Conservation (phyloP, 1,284 basidiomycete genomes). For the Rhodotorula sp. region DNA sequence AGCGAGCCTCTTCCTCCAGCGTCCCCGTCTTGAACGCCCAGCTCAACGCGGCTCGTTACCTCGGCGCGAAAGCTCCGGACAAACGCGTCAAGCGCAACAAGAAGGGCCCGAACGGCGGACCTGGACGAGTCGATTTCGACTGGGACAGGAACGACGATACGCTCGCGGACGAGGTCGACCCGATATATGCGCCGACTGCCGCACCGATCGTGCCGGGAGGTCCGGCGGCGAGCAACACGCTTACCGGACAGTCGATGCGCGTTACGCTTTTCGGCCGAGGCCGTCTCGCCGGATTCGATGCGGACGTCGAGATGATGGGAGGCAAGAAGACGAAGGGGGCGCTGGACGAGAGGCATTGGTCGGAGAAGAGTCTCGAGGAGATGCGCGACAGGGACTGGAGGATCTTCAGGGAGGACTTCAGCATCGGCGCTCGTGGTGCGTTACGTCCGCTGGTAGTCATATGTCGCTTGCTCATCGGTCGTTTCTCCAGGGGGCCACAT, state of each 20-base stretch:
- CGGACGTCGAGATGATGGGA: slow-evolving; percentile 29
- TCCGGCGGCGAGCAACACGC: not conserved
- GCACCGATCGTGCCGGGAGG: slow-evolving; percentile 4
- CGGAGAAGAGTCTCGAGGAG: slow-evolving; percentile 85
- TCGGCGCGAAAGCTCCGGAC: slow-evolving; percentile 66
- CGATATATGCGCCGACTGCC: slow-evolving; percentile 40
- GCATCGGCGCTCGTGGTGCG: slow-evolving; percentile 81
- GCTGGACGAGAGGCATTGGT: slow-evolving; percentile 93
- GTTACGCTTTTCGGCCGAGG: slow-evolving; percentile 31
- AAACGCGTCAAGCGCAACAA: slow-evolving; percentile 73
- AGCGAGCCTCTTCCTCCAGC: not conserved
- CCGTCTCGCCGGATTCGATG: slow-evolving; percentile 41
- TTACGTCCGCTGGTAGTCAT: not conserved
- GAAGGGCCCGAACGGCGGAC: slow-evolving; percentile 78
- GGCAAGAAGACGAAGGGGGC: slow-evolving; percentile 58
- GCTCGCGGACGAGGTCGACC: slow-evolving; percentile 53
- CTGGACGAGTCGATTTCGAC: slow-evolving; percentile 94
- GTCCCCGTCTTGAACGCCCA: slow-evolving; percentile 25
- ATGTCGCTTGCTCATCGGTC: not conserved
- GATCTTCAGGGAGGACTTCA: slow-evolving; percentile 98
- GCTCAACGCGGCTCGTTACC: slow-evolving; percentile 60
- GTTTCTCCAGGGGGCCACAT: slow-evolving; percentile 72
- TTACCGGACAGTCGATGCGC: slow-evolving; percentile 10
- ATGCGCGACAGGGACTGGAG: slow-evolving; percentile 99
- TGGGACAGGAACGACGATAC: slow-evolving; percentile 96